Conservation (phyloP, 2,329 filamentous ascomycete species). For the Verticillium albo-atrum region DNA sequence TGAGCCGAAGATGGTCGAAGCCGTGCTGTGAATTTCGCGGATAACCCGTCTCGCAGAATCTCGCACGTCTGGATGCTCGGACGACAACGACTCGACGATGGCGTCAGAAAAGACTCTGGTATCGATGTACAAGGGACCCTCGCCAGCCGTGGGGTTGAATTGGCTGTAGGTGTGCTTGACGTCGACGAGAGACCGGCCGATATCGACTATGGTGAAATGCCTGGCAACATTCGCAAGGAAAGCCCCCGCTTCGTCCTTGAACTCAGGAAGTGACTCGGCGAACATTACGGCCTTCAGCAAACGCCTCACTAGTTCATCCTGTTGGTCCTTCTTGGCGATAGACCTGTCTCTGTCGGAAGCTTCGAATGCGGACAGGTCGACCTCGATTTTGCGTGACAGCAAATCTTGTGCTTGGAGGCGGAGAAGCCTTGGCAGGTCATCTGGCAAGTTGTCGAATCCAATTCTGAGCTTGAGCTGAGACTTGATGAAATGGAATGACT, state of each 20-base stretch:
- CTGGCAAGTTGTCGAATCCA: slow-evolving; percentile 80
- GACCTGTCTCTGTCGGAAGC: slow-evolving; percentile 76
- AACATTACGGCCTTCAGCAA: slow-evolving; percentile 86
- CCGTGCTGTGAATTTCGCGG: slow-evolving; percentile 70
- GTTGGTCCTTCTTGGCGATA: slow-evolving; percentile 77
- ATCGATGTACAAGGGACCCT: slow-evolving; percentile 83
- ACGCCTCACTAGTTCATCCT: slow-evolving; percentile 79
- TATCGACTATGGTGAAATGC: slow-evolving; percentile 86
- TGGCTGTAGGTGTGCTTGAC: slow-evolving; percentile 70
- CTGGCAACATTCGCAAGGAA: slow-evolving; percentile 79
- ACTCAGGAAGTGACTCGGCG: slow-evolving; percentile 75
- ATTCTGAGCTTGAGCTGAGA: slow-evolving; percentile 88
- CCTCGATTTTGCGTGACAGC: slow-evolving; percentile 65
- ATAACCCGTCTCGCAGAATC: slow-evolving; percentile 79
- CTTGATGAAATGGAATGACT: slow-evolving; percentile 83
- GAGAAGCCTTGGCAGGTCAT: slow-evolving; percentile 80
- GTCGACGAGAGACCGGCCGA: slow-evolving; percentile 79
- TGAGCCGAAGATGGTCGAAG: slow-evolving; percentile 74
- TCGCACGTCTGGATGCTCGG: slow-evolving; percentile 73
- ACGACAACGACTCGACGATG: slow-evolving; percentile 84
- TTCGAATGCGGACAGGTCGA: slow-evolving; percentile 66
- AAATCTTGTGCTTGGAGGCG: slow-evolving; percentile 88
- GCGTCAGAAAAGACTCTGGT: slow-evolving; percentile 84
- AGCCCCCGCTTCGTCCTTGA: slow-evolving; percentile 68
- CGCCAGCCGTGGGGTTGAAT: slow-evolving; percentile 81